phyloP scores from a whole-genome alignment of 257 asterid species.

The Prunella vulgaris region DNA sequence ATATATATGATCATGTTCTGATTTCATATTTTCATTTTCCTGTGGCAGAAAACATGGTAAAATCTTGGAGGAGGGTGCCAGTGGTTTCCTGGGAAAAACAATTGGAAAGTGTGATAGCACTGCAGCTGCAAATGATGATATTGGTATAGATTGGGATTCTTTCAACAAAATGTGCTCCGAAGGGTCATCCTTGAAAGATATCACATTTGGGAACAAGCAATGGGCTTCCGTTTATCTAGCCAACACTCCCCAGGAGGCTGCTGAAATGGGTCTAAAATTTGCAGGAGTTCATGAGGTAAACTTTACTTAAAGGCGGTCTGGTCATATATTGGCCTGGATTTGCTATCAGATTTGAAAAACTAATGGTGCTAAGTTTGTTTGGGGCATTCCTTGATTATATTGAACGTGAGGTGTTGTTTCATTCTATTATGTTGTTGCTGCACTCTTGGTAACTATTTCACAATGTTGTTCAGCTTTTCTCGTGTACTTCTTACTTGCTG shows the following conservation, averaged over 20 bases:
- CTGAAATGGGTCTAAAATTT: slow-evolving; percentile 60
- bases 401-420: neutral
- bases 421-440: neutral
- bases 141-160: slow-evolving; percentile 45
- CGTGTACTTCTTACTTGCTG: neutral
- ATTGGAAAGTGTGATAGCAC: slow-evolving; percentile 27
- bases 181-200: slow-evolving; percentile 33
- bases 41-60: slow-evolving; percentile 26
- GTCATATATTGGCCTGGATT: neutral
- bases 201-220: slow-evolving; percentile 51
- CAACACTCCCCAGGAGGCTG: slow-evolving; percentile 81
- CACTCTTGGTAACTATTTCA: too few relatives aligned
- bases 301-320: neutral
- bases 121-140: slow-evolving; percentile 22
- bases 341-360: neutral
- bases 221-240: slow-evolving; percentile 86
- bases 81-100: slow-evolving; percentile 65
- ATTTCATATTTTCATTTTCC: neutral
- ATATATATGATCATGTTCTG: slow-evolving; percentile 16
- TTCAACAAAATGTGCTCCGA: slow-evolving; percentile 52
- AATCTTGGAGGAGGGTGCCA: slow-evolving; percentile 53
- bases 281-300: slow-evolving; percentile 71
- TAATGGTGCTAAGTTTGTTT: neutral
- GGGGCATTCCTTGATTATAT: neutral
- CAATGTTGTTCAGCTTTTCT: too few relatives aligned